Conservation (phyloP, 306 rosid species). For the Cucurbita maxima region DNA sequence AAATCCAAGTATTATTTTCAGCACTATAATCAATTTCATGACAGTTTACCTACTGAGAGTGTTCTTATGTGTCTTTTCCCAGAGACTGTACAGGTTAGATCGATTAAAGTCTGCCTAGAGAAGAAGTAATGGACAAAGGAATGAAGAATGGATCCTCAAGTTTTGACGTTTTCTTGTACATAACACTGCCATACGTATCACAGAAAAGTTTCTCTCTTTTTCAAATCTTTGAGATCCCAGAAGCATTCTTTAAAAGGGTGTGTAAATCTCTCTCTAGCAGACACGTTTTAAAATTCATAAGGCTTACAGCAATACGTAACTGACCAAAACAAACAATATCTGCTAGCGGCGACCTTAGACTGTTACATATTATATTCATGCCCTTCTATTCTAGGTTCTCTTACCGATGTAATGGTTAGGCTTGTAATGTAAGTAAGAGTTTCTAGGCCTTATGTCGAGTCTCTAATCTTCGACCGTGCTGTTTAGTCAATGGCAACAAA, state of each 20-base stretch:
- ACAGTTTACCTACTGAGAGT: not conserved
- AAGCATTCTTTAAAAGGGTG: too few species aligned
- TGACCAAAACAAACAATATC: too few species aligned
- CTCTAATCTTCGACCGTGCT: not conserved
- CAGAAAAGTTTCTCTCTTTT: not conserved
- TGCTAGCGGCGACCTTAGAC: too few species aligned
- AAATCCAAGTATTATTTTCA: not conserved
- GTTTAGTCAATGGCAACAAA: not conserved
- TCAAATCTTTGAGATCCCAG: not conserved
- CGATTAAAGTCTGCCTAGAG: conserved; percentile 43
- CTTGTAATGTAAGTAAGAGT: not conserved
- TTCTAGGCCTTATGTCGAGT: not conserved
- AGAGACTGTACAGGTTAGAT: conserved; percentile 53
- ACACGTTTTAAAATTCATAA: too few species aligned
- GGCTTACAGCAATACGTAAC: too few species aligned
- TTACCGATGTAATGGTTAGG: not conserved
- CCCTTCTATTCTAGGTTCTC: not conserved
- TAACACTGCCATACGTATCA: not conserved
- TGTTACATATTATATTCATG: not conserved
- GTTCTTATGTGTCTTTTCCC: conserved; percentile 1
- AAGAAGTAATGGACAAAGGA: not conserved
- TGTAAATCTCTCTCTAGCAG: too few species aligned
- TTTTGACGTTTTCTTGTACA: not conserved
- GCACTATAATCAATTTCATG: not conserved
- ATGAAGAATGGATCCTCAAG: not conserved